Conservation (phyloP, 805 yeast genomes). For the Candida stauntonica region DNA sequence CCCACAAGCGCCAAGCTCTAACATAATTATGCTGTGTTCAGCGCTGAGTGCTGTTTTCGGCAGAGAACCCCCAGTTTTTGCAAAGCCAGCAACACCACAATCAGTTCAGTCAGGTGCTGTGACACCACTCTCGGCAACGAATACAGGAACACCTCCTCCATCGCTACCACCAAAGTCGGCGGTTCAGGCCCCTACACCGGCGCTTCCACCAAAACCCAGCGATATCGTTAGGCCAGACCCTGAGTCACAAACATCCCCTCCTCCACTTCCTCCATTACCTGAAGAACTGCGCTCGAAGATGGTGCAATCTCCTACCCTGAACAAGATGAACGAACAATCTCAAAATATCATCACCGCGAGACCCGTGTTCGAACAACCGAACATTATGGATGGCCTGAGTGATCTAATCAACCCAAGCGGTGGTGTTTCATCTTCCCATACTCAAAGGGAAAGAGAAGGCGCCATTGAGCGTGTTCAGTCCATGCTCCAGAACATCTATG, state of each 20-base stretch:
- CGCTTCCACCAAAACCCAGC: constrained; percentile 9
- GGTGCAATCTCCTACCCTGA: constrained; percentile 17
- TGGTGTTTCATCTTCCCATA: background rate
- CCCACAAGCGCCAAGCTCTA: constrained; percentile 41
- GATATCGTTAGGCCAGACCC: constrained; percentile 12
- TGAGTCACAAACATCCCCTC: constrained; percentile 12
- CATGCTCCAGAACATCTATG: constrained; percentile 23
- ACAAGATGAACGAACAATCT: constrained; percentile 11
- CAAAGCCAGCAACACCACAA: constrained; percentile 24
- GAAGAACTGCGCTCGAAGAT: constrained; percentile 23
- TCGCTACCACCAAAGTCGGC: constrained; percentile 33
- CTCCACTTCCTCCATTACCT: constrained; percentile 39
- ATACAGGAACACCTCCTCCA: too few relatives aligned
- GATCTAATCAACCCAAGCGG: constrained; percentile 1
- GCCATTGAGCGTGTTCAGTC: constrained; percentile 15
- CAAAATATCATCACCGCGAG: constrained; percentile 4
- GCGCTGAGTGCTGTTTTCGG: constrained; percentile 34
- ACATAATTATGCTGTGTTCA: constrained; percentile 25
- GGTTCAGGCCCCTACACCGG: constrained; percentile 5
- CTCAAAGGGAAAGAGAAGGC: constrained; percentile 9
- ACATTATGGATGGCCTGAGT: constrained; percentile 20
- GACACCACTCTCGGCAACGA: too few relatives aligned
- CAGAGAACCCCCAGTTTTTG: constrained; percentile 42
- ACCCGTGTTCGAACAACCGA: constrained; percentile 19
- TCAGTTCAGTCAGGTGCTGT: constrained; percentile 7